Evolutionary conservation across 148 eudicot species (phyloP), one percentile per base, ranked within the genome.

Genomic region (Camellia japonica): DNA sequence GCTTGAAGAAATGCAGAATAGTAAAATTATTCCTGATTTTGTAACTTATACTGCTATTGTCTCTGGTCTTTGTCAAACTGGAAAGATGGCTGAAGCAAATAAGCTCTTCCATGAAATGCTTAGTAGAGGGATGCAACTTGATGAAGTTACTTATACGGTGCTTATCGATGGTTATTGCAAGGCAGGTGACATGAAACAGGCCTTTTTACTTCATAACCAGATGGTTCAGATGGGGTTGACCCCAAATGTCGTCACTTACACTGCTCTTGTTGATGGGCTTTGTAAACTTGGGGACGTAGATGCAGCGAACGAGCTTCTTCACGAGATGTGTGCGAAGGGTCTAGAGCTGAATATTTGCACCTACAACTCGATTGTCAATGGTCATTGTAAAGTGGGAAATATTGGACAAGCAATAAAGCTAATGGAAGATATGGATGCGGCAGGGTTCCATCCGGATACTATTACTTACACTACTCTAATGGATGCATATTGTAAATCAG

Each of bases 111-210:
- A 85, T 75, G 87, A 90, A 83, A 90, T 96, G 99, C 81, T 85
- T 19, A 75, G 79, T 71, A 81, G 82, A 75, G 97, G 93, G 58
- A 77, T 93, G 55, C 66, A 78, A 77, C 91, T 90, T 11, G 98
- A 96, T 87, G 93, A 84, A 83, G 85, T 93, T 79, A 91, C 91
- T 62, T 96, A 90, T 80, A 96, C 99, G 68, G 80, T 93, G 41
- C 90, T 96, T 60, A 83, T 96, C 20, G 95, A 92, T 86, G 99
- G 97, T 82, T 91, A 90, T 68, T 96, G 99, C 93, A 96, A 96
- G 84, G 85, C 87, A 38, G 97, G 97, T 70, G 88, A 92, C 62
- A 43, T 93, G 72, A 86, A 83, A 79, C 81, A 77, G 46, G 99
- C 94, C 76, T 96, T 96, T 81, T 84, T 82, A 77, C 87, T 89